Evolutionary conservation across 2,329 filamentous ascomycete species (phyloP), one percentile per base, ranked within the genome.

Genomic region (Chrysoporthe cubensis): DNA sequence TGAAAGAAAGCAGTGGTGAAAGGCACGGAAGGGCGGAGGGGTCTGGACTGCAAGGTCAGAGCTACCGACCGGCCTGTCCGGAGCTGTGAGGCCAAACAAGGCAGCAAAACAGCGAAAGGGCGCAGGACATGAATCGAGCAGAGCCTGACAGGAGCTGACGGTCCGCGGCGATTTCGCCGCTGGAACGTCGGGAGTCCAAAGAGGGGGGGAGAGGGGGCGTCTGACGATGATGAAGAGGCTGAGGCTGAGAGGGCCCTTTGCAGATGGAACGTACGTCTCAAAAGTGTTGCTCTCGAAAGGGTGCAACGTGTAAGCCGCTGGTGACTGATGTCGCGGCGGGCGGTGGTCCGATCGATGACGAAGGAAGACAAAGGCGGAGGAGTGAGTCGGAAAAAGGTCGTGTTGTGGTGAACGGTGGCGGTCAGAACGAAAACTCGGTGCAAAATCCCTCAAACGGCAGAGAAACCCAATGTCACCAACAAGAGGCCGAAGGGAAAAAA

Each of bases 361-460:
- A 63, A 42, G 46, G 26, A 37, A 52, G 62, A 61, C 46, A 64
- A 32, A 37, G 43, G 16, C 44, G 56, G 56, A 21, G 13, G 16
- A 21, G 21, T 44, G 44, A 48, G 43, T 50, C 44, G 43, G 50
- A 21, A 13, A 32, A 62, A 46, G n/a, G n/a, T 60, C 9, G 40
- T 14, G 60, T 62, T 9, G 40, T 42, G n/a, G 37, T n/a, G 37
- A 64, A 44, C 42, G 50, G 62, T 34, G 54, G 44, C 50, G 26
- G 64, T 58, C 42, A 62, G 48, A 50, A 44, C 26, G 43, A 16
- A n/a, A 13, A 57, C 9, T n/a, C 40, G 40, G 18, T 43, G 11
- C 48, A 46, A 34, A 65, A 65, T 65, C 42, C 48, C 61, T 64
- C 61, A 66, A 26, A 26, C 26, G 60, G 57, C 56, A 65, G 48